Base-by-base conservation (phyloP, 2,329 filamentous ascomycete genomes). In the Fusarium sterilihyphosum region DNA sequence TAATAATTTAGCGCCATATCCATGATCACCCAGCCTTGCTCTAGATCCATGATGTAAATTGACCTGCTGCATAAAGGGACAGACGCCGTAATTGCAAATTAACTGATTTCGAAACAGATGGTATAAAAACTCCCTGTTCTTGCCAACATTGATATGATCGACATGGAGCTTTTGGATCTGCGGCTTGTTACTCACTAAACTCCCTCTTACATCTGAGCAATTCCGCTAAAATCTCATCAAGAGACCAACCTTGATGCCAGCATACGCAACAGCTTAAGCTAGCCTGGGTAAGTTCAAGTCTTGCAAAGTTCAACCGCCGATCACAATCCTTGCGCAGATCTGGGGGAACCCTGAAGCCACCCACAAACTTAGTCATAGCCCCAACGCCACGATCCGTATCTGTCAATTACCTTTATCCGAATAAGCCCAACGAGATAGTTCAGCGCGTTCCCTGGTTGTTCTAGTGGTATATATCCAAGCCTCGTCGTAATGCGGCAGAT, bases 321-420 rank as follows among this genome's bases (percentile, higher is more conserved):
- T 61, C 71, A 37, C 24, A 40, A 54, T 53, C 37, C 52, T 63
- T 18, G 2, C 3, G 40, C 47, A 54, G 41, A 65, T 67, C 44
- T n/a, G 22, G 40, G 33, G 18, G 6, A 13, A 46, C 20, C 52
- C 24, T 40, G 18, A 22, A 33, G 22, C 43, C 29, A 63, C 57
- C 11, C 6, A 24, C 11, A 17, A 6, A 6, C 2, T 29, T 4
- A 6, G 44, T 57, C 22, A 8, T 53, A 31, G 54, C 13, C 3
- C 6, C 18, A 40, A 13, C 67, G 67, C 59, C 62, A 65, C 29
- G 31, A 11, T 72, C 54, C 29, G 65, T 29, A 54, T 52, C 31
- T 44, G 26, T 22, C 61, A 35, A 22, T 29, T 41, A 20, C 4
- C 47, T 50, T 38, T 40, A 20, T 31, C 33, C 22, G 16, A 18